Conservation (phyloP, 768 basidiomycete genomes). For the Bullera alba region DNA sequence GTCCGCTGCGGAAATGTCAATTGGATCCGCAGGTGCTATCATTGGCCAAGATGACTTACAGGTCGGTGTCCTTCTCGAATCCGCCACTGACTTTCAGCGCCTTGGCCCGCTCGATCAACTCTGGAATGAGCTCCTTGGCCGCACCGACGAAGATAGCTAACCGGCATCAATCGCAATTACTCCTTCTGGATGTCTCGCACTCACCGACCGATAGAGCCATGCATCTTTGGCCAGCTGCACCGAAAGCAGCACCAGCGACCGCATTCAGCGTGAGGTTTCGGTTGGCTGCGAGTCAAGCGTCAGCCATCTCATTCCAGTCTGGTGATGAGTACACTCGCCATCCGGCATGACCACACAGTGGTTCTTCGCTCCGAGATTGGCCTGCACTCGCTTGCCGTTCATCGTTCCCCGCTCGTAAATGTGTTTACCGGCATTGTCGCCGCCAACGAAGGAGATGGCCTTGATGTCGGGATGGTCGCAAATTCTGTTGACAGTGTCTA, state of each 20-base stretch:
- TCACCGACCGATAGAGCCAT: constrained; percentile 90
- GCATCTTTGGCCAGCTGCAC: constrained; percentile 94
- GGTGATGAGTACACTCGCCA: constrained; percentile 52
- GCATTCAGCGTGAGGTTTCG: constrained; percentile 87
- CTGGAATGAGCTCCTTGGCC: constrained; percentile 71
- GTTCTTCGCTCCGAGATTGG: constrained; percentile 93
- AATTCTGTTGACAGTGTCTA: constrained; percentile 79
- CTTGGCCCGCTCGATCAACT: constrained; percentile 71
- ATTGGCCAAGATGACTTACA: constrained; percentile 52
- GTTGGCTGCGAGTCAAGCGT: constrained; percentile 55
- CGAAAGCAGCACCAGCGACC: constrained; percentile 87
- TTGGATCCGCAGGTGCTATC: constrained; percentile 48
- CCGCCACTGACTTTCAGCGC: constrained; percentile 79
- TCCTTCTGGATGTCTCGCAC: constrained; percentile 19
- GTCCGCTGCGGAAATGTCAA: constrained; percentile 43
- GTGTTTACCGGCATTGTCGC: constrained; percentile 83
- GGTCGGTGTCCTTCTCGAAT: constrained; percentile 76
- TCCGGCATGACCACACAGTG: constrained; percentile 90
- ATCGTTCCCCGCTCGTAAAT: constrained; percentile 83
- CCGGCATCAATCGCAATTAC: not conserved
- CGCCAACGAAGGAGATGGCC: constrained; percentile 94
- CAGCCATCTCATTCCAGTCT: not conserved
- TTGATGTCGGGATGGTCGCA: constrained; percentile 86
- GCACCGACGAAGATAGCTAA: constrained; percentile 67
- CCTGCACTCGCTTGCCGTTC: constrained; percentile 79